Evolutionary conservation across 2,329 filamentous ascomycete genomes (phyloP).

Genomic region (Clonostachys solani): DNA sequence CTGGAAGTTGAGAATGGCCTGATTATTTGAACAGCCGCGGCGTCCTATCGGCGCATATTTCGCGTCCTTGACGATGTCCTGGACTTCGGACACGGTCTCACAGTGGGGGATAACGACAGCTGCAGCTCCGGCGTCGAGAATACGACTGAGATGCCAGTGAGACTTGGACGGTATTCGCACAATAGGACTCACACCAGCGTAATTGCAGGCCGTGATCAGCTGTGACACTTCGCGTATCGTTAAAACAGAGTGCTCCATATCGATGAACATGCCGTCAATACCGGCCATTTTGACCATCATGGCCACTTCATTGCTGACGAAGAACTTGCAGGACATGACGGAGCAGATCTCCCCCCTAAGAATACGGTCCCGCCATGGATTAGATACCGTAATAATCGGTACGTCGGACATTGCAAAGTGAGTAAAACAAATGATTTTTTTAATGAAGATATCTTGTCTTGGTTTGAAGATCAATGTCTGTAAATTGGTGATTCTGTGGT

Average conservation of each 20-base stretch:
- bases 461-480: too few relatives aligned
- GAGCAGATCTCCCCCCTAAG: conserved; percentile 12
- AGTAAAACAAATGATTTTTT: too few relatives aligned
- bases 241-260: conserved; percentile 24
- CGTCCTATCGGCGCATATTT: conserved; percentile 16
- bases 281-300: conserved; percentile 19
- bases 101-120: conserved; percentile 9
- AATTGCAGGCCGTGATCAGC: conserved; percentile 14
- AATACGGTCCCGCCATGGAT: conserved; percentile 1
- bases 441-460: too few relatives aligned
- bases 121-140: conserved; percentile 21
- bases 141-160: conserved; percentile 17
- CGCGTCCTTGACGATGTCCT: conserved; percentile 8
- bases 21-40: conserved; percentile 12
- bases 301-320: conserved; percentile 14
- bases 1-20: conserved; percentile 9
- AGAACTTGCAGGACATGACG: conserved; percentile 17
- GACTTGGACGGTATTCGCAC: conserved; percentile 22
- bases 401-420: too few relatives aligned
- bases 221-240: conserved; percentile 14
- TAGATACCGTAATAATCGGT: not conserved
- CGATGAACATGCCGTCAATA: conserved; percentile 25
- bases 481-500: too few relatives aligned
- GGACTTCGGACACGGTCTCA: conserved; percentile 11
- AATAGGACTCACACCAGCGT: conserved; percentile 18